Evolutionary conservation across 139 green algal genomes (phyloP), one percentile per base, ranked within the genome.

Genomic region (Chlorella sp.): DNA sequence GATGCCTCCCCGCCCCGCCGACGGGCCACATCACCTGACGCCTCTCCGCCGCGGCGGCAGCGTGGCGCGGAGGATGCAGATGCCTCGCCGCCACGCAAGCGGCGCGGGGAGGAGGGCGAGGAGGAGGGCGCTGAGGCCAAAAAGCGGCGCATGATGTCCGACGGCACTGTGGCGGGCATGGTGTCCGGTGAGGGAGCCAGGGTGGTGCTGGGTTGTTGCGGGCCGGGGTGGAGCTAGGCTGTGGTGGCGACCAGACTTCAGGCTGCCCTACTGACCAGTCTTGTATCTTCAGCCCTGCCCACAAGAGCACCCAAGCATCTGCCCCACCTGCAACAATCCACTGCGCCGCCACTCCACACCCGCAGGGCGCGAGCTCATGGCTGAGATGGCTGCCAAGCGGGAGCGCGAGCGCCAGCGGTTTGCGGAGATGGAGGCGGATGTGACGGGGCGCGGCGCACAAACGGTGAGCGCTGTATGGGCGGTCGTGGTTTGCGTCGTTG

Each of bases 91-190:
- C 83, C 56, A 30, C 70, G 82, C 46, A 74, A 87, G 80, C 73
- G 80, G 56, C 72, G 58, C 24, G 77, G 64, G 30, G 76, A 81
- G 36, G 76, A 56, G 72, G 6, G 13, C n/a, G 81, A 67, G 30
- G 73, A 60, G 19, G 81, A 81, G 30, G 46, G 43, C 58, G 85
- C 56, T 24, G 76, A 62, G 41, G 83, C 64, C 41, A 88, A 84
- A 79, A n/a, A 46, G 56, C 76, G 65, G 17, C 76, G 38, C 0
- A 84, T 86, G 24, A 95, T 95, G 92, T 87, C 86, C 22, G 93
- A 95, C 73, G 93, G 92, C 58, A 94, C 88, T 1, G 48, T 84
- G n/a, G 86, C 91, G 26, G 93, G 93, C 26, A 89, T 96, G 81
- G 85, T 96, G 38, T 91, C 43, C 83, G 84, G 90, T 94, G 36